Conservation (phyloP, 345 rosid species). For the Hibiscus mutabilis region DNA sequence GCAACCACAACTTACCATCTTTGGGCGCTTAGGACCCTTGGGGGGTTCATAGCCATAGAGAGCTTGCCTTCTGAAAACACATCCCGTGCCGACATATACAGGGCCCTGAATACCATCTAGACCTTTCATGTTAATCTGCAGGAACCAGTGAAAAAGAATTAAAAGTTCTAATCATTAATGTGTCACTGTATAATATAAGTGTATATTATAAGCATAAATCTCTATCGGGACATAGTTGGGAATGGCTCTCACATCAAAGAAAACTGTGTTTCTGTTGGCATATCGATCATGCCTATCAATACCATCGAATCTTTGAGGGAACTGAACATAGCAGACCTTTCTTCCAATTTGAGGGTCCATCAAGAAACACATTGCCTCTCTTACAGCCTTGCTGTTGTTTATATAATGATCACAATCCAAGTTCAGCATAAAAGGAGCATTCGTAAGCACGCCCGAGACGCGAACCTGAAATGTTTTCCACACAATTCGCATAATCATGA, state of each 20-base stretch:
- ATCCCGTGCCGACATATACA: conserved; percentile 93
- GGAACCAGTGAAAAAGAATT: neutral
- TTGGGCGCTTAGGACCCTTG: conserved; percentile 81
- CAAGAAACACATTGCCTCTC: conserved; percentile 92
- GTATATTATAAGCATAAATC: no score
- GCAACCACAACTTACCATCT: conserved; percentile 93
- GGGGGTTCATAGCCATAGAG: conserved; percentile 94
- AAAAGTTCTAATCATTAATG: neutral
- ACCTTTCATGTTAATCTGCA: conserved; percentile 78
- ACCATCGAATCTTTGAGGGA: conserved; percentile 88
- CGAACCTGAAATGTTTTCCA: conserved; percentile 80
- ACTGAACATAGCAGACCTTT: conserved; percentile 85
- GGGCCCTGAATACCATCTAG: conserved; percentile 92
- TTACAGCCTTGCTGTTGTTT: conserved; percentile 79
- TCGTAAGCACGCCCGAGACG: conserved; percentile 77
- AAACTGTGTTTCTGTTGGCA: conserved; percentile 85
- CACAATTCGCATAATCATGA: no score
- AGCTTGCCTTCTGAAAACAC: conserved; percentile 90
- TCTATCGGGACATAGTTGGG: no score
- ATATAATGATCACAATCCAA: conserved; percentile 89
- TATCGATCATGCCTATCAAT: conserved; percentile 80
- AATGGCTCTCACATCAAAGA: conserved; percentile 97
- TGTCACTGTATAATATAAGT: no score
- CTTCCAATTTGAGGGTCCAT: conserved; percentile 88
- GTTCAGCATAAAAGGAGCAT: conserved; percentile 89